phyloP scores from a whole-genome alignment of 768 basidiomycete species.

The Lactarius akahatsu region DNA sequence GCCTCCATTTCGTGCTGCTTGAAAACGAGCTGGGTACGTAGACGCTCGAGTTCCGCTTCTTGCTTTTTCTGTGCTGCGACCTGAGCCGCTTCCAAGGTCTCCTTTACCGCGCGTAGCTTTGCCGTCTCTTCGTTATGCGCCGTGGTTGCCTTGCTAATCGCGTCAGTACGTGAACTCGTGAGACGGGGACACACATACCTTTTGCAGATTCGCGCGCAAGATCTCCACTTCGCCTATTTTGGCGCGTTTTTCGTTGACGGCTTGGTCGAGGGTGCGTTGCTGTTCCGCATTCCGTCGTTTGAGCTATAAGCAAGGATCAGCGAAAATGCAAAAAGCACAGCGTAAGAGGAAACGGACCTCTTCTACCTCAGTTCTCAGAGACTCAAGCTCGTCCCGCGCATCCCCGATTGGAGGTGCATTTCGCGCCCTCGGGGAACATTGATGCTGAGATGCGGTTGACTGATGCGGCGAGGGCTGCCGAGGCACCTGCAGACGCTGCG shows the following conservation, averaged over 20 bases:
- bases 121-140: conserved; percentile 22
- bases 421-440: background rate
- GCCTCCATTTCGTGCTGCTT: conserved; percentile 28
- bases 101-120: conserved; percentile 25
- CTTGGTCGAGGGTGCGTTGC: conserved; percentile 21
- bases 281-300: conserved; percentile 19
- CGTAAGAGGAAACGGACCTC: conserved; percentile 7
- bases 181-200: conserved; percentile 8
- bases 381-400: conserved; percentile 6
- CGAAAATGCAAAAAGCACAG: too few species aligned
- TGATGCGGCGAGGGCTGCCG: conserved; percentile 2
- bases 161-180: background rate
- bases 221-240: conserved; percentile 30
- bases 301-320: conserved; percentile 13
- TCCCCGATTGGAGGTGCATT: background rate
- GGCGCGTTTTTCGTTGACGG: conserved; percentile 26
- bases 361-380: conserved; percentile 16
- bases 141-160: conserved; percentile 2
- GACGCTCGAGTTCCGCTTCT: conserved; percentile 26
- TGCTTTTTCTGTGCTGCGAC: conserved; percentile 13
- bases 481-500: background rate
- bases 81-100: conserved; percentile 25
- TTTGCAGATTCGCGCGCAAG: conserved; percentile 25
- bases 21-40: conserved; percentile 28
- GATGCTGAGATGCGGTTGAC: background rate